Evolutionary conservation across 2,329 filamentous ascomycete genomes (phyloP).

Genomic region (Drechslerella stenobrocha): DNA sequence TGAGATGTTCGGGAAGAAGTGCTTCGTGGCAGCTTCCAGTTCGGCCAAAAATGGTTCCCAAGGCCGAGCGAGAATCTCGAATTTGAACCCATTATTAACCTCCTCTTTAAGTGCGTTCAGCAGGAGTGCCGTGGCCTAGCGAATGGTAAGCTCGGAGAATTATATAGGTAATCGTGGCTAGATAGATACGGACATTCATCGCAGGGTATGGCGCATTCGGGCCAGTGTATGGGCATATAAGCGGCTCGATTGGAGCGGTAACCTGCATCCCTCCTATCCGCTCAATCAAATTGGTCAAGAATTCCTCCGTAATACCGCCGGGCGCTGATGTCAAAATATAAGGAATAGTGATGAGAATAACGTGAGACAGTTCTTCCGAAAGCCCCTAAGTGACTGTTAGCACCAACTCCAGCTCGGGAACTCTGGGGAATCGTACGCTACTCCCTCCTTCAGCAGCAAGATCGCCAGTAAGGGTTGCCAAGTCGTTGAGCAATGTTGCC

Average conservation of each 20-base stretch:
- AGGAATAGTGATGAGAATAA: conserved; percentile 90
- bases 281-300: conserved; percentile 30
- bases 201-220: conserved; percentile 53
- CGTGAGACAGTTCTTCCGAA: conserved; percentile 59
- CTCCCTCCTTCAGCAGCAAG: conserved; percentile 71
- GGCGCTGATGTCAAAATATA: conserved; percentile 80
- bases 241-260: conserved; percentile 76
- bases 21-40: conserved; percentile 67
- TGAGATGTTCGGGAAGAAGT: conserved; percentile 73
- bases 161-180: conserved; percentile 65
- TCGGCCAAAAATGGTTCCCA: conserved; percentile 68
- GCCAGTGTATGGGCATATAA: conserved; percentile 79
- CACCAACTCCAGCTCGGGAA: background rate
- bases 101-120: conserved; percentile 53
- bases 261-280: conserved; percentile 61
- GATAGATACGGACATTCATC: conserved; percentile 61
- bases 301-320: conserved; percentile 63
- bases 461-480: conserved; percentile 65
- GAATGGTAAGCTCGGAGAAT: conserved; percentile 68
- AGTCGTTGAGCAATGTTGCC: conserved; percentile 79
- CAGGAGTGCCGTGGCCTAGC: conserved; percentile 59
- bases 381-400: conserved; percentile 29
- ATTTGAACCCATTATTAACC: conserved; percentile 54
- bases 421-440: conserved; percentile 9
- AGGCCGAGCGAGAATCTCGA: conserved; percentile 63